A percentile compares a stretch with the other conserved stretches of the same genome.
Evolutionary conservation across 257 asterid species (phyloP).

Genomic region (Jacaranda mimosifolia): DNA sequence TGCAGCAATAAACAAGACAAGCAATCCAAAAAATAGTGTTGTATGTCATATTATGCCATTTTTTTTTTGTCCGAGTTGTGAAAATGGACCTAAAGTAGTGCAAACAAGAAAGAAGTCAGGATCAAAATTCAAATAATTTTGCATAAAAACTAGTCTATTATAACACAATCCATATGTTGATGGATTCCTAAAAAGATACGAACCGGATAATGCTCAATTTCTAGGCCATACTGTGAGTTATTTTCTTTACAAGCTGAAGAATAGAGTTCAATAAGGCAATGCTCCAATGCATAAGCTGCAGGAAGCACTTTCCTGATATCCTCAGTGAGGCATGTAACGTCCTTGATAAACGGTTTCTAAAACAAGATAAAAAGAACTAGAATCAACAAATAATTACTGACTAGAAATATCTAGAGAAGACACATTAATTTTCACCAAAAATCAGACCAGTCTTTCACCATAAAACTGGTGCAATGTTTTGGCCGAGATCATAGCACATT

Average conservation of each 20-base stretch:
- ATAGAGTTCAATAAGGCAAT: conserved; percentile 63
- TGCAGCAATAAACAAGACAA: conserved; percentile 28
- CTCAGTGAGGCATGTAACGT: conserved; percentile 66
- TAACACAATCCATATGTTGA: conserved; percentile 24
- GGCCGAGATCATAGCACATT: conserved; percentile 70
- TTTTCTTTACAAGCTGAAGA: conserved; percentile 61
- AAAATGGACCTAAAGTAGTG: neutral
- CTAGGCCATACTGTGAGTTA: conserved; percentile 45
- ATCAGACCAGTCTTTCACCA: conserved; percentile 90
- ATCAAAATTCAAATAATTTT: conserved; percentile 30
- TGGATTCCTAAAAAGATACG: conserved; percentile 20
- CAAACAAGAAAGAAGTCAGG: conserved; percentile 10
- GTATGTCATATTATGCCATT: neutral
- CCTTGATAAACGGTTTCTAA: conserved; percentile 83
- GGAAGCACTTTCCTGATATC: conserved; percentile 87
- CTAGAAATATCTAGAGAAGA: conserved; percentile 29
- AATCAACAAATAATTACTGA: conserved; percentile 32
- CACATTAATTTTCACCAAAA: conserved; percentile 20
- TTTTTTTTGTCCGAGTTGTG: conserved; percentile 5
- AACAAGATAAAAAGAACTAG: conserved; percentile 34
- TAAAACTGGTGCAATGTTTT: conserved; percentile 72
- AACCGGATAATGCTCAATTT: conserved; percentile 73
- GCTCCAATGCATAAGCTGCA: conserved; percentile 83
- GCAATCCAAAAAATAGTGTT: neutral
- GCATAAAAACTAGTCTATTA: conserved; percentile 27